Evolutionary conservation across 179 eudicot species (phyloP).

Genomic region (Carnegiea gigantea): DNA sequence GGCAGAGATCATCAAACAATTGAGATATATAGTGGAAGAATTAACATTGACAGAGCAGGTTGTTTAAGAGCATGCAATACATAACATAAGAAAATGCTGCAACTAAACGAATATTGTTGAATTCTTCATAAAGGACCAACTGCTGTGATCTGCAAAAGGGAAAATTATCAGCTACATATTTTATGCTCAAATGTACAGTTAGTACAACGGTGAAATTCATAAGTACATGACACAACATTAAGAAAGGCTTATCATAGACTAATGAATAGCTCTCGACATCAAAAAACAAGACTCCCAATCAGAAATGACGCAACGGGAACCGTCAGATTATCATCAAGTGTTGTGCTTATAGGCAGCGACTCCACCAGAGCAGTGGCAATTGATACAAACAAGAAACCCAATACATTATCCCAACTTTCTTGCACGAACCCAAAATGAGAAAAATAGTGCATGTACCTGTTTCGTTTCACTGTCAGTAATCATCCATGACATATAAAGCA

Average conservation of each 20-base stretch:
- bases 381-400: constrained; percentile 66
- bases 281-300: constrained; percentile 66
- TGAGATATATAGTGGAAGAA: no score
- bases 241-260: not conserved
- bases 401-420: constrained; percentile 53
- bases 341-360: constrained; percentile 80
- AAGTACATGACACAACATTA: not conserved
- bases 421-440: constrained; percentile 64
- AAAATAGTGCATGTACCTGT: constrained; percentile 85
- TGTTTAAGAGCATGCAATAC: no score
- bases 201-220: not conserved
- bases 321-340: constrained; percentile 81
- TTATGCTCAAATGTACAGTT: not conserved
- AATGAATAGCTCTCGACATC: constrained; percentile 16
- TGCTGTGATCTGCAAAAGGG: no score
- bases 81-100: not conserved
- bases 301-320: constrained; percentile 66
- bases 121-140: no score
- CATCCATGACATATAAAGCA: not conserved
- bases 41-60: no score
- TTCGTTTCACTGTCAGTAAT: constrained; percentile 20
- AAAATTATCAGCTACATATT: not conserved
- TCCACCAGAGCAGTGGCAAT: constrained; percentile 67
- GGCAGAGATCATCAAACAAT: no score
- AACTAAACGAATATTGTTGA: not conserved